These are phyloP conservation scores for Pythium phragmitis DNA, from an alignment of 352 stramenopile species.

Conservation along the genomic window DNA sequence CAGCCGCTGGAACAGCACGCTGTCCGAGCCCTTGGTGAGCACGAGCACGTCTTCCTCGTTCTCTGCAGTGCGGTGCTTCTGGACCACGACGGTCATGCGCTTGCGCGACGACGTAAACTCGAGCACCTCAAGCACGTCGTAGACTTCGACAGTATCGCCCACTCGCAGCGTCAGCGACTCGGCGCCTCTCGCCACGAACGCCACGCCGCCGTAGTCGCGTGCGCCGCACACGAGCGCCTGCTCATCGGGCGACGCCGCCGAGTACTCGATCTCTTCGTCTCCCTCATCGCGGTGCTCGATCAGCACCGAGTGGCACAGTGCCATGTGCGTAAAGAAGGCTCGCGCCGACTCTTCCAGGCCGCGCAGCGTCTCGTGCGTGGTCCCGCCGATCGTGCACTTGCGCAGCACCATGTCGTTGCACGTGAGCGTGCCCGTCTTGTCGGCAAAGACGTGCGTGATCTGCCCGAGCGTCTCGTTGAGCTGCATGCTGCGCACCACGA, in stretches of 20 bases:
- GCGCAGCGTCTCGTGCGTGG: constrained; percentile 52
- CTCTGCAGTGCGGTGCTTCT: constrained; percentile 33
- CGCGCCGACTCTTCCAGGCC: constrained; percentile 29
- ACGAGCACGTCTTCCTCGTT: constrained; percentile 38
- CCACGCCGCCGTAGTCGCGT: constrained; percentile 69
- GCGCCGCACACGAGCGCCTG: constrained; percentile 75
- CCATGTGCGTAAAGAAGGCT: constrained; percentile 86
- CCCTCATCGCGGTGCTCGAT: constrained; percentile 78
- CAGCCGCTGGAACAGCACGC: constrained; percentile 77
- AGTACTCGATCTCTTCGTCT: constrained; percentile 70
- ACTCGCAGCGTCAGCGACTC: constrained; percentile 54
- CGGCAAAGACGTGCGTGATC: constrained; percentile 98
- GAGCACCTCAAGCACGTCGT: constrained; percentile 90
- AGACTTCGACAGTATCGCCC: constrained; percentile 43
- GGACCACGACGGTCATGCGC: constrained; percentile 79
- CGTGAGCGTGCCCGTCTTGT: constrained; percentile 88
- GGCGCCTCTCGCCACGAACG: constrained; percentile 61
- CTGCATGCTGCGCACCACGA: constrained; percentile 83
- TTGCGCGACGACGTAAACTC: constrained; percentile 91
- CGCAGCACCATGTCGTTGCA: constrained; percentile 90
- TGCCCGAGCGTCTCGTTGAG: constrained; percentile 86
- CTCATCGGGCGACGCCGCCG: constrained; percentile 86
- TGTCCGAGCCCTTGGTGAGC: constrained; percentile 81
- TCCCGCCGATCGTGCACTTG: constrained; percentile 74
- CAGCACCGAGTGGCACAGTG: constrained; percentile 94